phyloP scores from a whole-genome alignment of 2,329 filamentous ascomycete species.

The Phyllosticta citriasiana region DNA sequence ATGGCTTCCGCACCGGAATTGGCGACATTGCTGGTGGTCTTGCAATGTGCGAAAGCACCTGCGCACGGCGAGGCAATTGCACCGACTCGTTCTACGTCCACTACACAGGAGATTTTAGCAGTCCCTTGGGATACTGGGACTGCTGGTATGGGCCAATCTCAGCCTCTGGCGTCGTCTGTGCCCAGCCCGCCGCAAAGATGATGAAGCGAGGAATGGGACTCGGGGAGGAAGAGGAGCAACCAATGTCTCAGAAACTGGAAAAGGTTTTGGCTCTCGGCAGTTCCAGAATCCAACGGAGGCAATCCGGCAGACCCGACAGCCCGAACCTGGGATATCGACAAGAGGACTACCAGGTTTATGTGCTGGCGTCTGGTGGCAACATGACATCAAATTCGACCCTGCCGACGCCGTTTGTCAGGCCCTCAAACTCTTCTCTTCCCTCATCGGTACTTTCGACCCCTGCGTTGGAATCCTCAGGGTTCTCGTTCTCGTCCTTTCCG shows the following conservation, averaged over 20 bases:
- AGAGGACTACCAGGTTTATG: constrained; percentile 1
- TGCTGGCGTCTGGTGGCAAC: not conserved
- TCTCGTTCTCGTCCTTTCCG: not conserved
- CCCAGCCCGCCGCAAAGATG: not conserved
- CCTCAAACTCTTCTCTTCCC: not conserved
- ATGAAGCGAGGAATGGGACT: not conserved
- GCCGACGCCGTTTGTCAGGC: not conserved
- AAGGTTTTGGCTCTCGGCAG: not conserved
- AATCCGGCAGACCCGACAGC: not conserved
- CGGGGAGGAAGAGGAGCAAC: not conserved
- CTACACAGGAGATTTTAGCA: constrained; percentile 1
- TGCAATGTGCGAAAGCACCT: constrained; percentile 4
- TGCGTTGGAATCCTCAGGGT: not conserved
- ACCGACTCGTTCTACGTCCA: not conserved
- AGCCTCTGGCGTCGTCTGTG: not conserved
- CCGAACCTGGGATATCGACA: not conserved
- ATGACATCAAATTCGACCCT: not conserved
- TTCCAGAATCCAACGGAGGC: not conserved
- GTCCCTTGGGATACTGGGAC: constrained; percentile 8
- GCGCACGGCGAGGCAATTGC: not conserved
- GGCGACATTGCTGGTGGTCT: not conserved
- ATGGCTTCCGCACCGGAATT: constrained; percentile 3
- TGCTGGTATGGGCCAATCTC: constrained; percentile 3
- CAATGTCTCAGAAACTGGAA: not conserved
- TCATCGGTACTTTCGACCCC: not conserved